These are phyloP conservation scores for Blakeslea trispora DNA, from an alignment of 371 early-diverging fungal genomes.

Conservation along the genomic window DNA sequence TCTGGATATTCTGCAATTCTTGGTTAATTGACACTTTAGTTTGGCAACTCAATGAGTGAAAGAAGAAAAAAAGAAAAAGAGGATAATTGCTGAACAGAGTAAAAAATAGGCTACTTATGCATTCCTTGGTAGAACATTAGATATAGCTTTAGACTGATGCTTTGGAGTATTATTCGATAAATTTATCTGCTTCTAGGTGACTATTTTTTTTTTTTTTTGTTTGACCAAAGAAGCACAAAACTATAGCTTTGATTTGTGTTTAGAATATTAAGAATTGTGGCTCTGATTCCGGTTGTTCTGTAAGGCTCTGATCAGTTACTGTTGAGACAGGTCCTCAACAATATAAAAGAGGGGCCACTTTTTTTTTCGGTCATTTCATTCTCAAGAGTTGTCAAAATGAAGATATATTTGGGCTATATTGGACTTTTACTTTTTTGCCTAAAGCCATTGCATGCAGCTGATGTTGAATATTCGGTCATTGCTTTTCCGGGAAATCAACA, in stretches of 20 bases:
- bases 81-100: too few species aligned
- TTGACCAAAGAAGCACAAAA: too few species aligned
- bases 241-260: too few species aligned
- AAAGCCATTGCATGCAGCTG: slow-evolving; percentile 21
- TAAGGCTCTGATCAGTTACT: too few species aligned
- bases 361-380: neutral
- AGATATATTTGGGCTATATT: slow-evolving; percentile 9
- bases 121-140: too few species aligned
- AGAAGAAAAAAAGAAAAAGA: neutral
- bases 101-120: too few species aligned
- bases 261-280: too few species aligned
- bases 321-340: too few species aligned
- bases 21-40: neutral
- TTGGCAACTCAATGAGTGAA: neutral
- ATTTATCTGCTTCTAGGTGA: neutral
- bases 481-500: slow-evolving; percentile 39
- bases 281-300: too few species aligned
- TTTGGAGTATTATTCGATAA: neutral
- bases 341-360: too few species aligned
- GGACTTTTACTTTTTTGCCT: slow-evolving; percentile 16
- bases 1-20: too few species aligned
- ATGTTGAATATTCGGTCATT: slow-evolving; percentile 40
- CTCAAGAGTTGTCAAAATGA: slow-evolving; percentile 1
- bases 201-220: too few species aligned
- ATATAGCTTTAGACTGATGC: neutral